phyloP scores from a whole-genome alignment of 257 asterid genomes.

The Parsonsia alboflavescens region DNA sequence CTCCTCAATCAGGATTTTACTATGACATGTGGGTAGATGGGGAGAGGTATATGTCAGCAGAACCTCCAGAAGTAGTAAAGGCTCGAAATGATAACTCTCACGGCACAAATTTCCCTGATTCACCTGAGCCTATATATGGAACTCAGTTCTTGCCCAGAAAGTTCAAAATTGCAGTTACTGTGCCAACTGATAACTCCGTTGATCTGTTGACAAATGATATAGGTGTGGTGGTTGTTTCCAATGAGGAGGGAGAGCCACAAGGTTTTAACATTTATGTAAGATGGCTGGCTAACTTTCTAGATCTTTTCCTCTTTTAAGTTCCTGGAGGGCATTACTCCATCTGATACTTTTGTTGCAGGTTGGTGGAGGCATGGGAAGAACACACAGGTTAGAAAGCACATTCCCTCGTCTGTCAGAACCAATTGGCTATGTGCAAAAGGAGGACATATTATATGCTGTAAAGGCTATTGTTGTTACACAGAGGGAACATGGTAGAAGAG shows the following conservation, averaged over 20 bases:
- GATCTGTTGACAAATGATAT: constrained; percentile 90
- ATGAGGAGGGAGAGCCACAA: constrained; percentile 86
- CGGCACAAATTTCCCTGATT: constrained; percentile 85
- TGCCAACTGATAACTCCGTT: constrained; percentile 89
- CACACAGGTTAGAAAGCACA: constrained; percentile 80
- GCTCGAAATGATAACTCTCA: constrained; percentile 90
- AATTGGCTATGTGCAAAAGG: constrained; percentile 90
- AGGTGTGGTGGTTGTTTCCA: constrained; percentile 74
- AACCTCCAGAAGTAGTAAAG: constrained; percentile 78
- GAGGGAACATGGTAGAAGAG: constrained; percentile 95
- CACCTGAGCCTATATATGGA: constrained; percentile 96
- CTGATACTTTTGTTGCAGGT: constrained; percentile 48
- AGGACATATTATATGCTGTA: constrained; percentile 80
- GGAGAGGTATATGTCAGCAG: constrained; percentile 79
- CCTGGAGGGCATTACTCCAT: neutral
- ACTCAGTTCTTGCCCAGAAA: constrained; percentile 97
- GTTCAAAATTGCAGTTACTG: constrained; percentile 92
- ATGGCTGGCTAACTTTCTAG: constrained; percentile 14
- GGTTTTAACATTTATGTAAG: constrained; percentile 90
- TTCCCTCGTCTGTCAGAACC: constrained; percentile 90
- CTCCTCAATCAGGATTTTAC: constrained; percentile 98
- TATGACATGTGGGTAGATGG: constrained; percentile 99
- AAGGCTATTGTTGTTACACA: constrained; percentile 95
- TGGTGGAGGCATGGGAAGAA: constrained; percentile 99
- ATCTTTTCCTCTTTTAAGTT: constrained; percentile 12